Evolutionary conservation across 108 stramenopile species (phyloP).

Genomic region (Pinguiococcus pyrenoidosus): DNA sequence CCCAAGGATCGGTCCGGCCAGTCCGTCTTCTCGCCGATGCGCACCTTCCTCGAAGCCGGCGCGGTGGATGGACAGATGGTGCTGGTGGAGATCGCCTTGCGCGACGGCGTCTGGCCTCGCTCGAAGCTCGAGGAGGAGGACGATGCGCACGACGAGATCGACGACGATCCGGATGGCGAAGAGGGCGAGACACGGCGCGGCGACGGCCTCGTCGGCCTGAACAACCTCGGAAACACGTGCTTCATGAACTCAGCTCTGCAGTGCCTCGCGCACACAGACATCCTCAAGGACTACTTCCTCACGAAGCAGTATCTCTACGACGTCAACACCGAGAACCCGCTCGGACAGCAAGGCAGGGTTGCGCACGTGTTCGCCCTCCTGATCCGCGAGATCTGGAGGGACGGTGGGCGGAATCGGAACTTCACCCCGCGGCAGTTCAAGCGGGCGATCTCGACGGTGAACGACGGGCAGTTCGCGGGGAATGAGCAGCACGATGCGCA

Average conservation of each 20-base stretch:
- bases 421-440: constrained; percentile 47
- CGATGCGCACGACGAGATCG: too few species aligned
- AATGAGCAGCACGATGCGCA: constrained; percentile 91
- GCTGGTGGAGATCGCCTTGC: constrained; percentile 20
- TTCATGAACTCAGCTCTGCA: constrained; percentile 41
- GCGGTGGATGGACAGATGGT: constrained; percentile 20
- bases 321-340: constrained; percentile 67
- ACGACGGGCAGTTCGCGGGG: constrained; percentile 78
- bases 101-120: constrained; percentile 27
- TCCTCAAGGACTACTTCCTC: constrained; percentile 23
- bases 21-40: constrained; percentile 9
- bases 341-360: constrained; percentile 72
- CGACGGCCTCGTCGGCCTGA: constrained; percentile 19
- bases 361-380: constrained; percentile 67
- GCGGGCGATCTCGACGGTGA: constrained; percentile 57
- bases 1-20: constrained; percentile 2
- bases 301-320: constrained; percentile 39
- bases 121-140: constrained; percentile 17
- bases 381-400: constrained; percentile 63
- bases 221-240: constrained; percentile 40
- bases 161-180: too few species aligned
- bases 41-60: constrained; percentile 7
- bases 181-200: background rate
- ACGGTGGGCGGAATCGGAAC: too few species aligned
- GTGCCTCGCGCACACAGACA: constrained; percentile 24